Percentiles rank a stretch among this genome's conserved stretches.
These are phyloP conservation scores for Monosporascus sp. DNA, from an alignment of 2,329 filamentous ascomycete species.

Conservation along the genomic window DNA sequence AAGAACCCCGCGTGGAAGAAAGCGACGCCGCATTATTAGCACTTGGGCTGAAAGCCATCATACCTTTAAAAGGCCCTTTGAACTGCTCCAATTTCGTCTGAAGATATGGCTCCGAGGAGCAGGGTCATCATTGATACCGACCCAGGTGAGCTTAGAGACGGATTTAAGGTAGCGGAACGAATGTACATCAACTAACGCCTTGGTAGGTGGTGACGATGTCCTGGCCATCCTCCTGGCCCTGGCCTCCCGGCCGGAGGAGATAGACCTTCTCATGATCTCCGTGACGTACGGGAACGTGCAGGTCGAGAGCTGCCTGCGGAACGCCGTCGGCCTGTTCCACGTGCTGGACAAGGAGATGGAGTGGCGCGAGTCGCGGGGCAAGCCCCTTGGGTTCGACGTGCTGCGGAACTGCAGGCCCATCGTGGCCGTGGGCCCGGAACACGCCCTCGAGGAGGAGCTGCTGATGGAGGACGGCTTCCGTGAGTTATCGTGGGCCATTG, in stretches of 20 bases:
- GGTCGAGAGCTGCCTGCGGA: constrained; percentile 79
- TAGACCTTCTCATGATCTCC: constrained; percentile 80
- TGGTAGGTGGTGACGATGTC: constrained; percentile 78
- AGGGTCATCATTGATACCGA: constrained; percentile 96
- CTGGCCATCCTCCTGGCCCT: constrained; percentile 84
- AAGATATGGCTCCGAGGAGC: constrained; percentile 58
- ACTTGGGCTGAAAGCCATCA: not conserved
- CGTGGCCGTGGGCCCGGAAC: constrained; percentile 80
- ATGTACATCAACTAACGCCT: constrained; percentile 2
- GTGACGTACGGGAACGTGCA: constrained; percentile 93
- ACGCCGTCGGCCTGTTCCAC: constrained; percentile 86
- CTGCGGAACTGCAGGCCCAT: constrained; percentile 71
- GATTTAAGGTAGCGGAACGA: not conserved
- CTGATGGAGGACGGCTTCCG: constrained; percentile 85
- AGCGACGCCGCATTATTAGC: not conserved
- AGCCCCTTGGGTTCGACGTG: constrained; percentile 64
- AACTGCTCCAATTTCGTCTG: constrained; percentile 6
- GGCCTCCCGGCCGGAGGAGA: constrained; percentile 72
- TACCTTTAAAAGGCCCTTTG: not conserved
- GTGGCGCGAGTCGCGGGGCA: constrained; percentile 70
- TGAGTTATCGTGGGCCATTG: constrained; percentile 39
- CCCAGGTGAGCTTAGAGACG: constrained; percentile 52
- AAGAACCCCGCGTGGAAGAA: not conserved
- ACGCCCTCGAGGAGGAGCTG: constrained; percentile 77
- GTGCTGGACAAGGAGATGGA: constrained; percentile 82